A percentile compares a stretch with the other conserved stretches of the same genome.
These are phyloP conservation scores for Psilocybe subaeruginosa DNA, from an alignment of 768 basidiomycete genomes.

Conservation along the genomic window DNA sequence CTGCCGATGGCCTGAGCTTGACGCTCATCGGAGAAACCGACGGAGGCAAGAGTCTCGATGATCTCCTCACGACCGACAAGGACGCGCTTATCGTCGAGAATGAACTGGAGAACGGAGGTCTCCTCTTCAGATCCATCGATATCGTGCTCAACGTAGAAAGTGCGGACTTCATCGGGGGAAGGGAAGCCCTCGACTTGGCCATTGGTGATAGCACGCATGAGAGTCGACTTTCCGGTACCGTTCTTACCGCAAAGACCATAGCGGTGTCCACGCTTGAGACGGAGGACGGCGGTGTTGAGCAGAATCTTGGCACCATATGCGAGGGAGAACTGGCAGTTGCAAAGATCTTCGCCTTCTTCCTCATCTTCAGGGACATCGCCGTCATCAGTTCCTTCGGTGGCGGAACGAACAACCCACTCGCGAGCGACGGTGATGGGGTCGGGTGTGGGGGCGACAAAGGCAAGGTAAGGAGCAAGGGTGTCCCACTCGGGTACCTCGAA, in stretches of 20 bases:
- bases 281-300: conserved; percentile 94
- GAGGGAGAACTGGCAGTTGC: conserved; percentile 98
- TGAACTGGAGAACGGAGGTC: conserved; percentile 89
- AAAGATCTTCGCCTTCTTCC: conserved; percentile 97
- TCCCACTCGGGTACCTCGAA: conserved; percentile 92
- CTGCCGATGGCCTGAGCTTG: conserved; percentile 86
- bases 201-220: conserved; percentile 93
- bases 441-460: conserved; percentile 63
- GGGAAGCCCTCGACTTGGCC: conserved; percentile 99
- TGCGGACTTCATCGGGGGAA: conserved; percentile 94
- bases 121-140: conserved; percentile 95
- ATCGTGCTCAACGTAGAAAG: conserved; percentile 99
- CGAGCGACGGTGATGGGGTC: conserved; percentile 70
- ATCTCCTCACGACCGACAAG: conserved; percentile 69
- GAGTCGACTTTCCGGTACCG: conserved; percentile 96
- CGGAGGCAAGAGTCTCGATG: conserved; percentile 81
- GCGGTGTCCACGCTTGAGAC: conserved; percentile 97
- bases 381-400: conserved; percentile 74
- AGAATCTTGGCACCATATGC: conserved; percentile 99
- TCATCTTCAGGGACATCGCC: conserved; percentile 80
- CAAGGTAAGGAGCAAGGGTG: conserved; percentile 74
- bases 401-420: conserved; percentile 91
- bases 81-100: conserved; percentile 83
- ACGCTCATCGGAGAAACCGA: conserved; percentile 90
- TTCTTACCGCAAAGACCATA: conserved; percentile 99